Percentiles rank a stretch among this genome's conserved stretches.
phyloP scores from a whole-genome alignment of 1,139 yeast species.

The Candida tropicalis region DNA sequence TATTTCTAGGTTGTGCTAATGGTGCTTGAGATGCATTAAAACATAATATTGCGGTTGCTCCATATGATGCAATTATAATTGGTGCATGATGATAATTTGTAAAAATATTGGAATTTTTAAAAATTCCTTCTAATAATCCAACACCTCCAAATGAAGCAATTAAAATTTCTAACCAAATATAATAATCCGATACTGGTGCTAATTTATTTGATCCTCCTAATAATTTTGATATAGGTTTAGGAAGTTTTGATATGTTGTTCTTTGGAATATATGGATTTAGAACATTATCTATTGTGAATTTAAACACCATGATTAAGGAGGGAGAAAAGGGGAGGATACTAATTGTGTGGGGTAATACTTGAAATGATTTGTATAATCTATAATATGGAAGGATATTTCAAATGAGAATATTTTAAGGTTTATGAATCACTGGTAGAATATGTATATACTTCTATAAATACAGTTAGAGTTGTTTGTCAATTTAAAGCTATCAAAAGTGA shows the following conservation, averaged over 20 bases:
- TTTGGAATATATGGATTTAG: slow-evolving; percentile 32
- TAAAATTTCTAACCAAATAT: slow-evolving; percentile 51
- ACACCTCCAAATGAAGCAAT: slow-evolving; percentile 56
- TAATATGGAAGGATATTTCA: no score
- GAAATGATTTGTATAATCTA: no score
- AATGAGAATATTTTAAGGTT: no score
- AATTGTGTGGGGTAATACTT: no score
- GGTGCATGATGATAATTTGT: slow-evolving; percentile 46
- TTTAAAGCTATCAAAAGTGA: no score
- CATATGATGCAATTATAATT: slow-evolving; percentile 61
- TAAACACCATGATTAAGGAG: slow-evolving; percentile 35
- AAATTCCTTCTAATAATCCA: slow-evolving; percentile 52
- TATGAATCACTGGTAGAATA: no score
- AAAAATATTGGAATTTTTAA: slow-evolving; percentile 46
- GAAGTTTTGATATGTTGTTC: slow-evolving; percentile 31
- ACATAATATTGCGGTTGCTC: slow-evolving; percentile 66
- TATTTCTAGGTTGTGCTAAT: slow-evolving; percentile 67
- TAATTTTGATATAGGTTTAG: slow-evolving; percentile 29
- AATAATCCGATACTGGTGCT: slow-evolving; percentile 40
- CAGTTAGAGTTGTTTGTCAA: no score
- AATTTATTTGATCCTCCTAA: slow-evolving; percentile 37
- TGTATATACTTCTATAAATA: no score
- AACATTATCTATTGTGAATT: slow-evolving; percentile 40
- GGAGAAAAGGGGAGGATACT: neutral
- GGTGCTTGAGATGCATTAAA: slow-evolving; percentile 62